These are phyloP conservation scores for Casuarina cunninghamiana DNA, from an alignment of 306 rosid genomes.

Conservation along the genomic window DNA sequence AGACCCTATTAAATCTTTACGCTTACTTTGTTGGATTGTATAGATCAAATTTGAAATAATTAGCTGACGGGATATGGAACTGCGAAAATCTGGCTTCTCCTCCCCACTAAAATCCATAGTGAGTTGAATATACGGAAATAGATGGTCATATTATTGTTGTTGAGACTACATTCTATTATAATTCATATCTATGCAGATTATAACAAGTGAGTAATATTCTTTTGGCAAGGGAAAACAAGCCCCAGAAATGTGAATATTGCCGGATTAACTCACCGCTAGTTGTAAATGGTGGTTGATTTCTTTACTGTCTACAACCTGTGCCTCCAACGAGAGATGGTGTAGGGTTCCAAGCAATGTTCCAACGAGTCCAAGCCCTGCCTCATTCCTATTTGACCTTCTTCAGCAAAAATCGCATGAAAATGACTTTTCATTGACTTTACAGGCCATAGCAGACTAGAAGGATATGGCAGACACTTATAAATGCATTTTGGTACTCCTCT, in stretches of 20 bases:
- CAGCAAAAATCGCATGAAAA: neutral
- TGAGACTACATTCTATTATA: no score
- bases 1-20: neutral
- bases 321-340: slow-evolving; percentile 63
- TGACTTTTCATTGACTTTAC: neutral
- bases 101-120: no score
- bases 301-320: slow-evolving; percentile 51
- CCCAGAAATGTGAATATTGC: neutral
- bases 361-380: slow-evolving; percentile 45
- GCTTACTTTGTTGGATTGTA: neutral
- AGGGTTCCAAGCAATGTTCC: slow-evolving; percentile 57
- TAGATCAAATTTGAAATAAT: neutral
- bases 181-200: no score
- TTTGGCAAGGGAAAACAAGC: no score
- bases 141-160: no score
- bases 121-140: no score
- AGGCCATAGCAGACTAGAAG: no score
- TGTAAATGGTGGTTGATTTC: slow-evolving; percentile 61
- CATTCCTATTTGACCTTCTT: slow-evolving; percentile 52
- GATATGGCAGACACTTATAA: neutral
- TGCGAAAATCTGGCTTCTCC: no score
- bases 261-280: slow-evolving; percentile 50
- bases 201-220: no score
- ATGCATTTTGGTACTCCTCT: neutral
- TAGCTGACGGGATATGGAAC: neutral